Base-by-base conservation (phyloP, 2,329 filamentous ascomycete genomes). In the Aspergillus bombycis region DNA sequence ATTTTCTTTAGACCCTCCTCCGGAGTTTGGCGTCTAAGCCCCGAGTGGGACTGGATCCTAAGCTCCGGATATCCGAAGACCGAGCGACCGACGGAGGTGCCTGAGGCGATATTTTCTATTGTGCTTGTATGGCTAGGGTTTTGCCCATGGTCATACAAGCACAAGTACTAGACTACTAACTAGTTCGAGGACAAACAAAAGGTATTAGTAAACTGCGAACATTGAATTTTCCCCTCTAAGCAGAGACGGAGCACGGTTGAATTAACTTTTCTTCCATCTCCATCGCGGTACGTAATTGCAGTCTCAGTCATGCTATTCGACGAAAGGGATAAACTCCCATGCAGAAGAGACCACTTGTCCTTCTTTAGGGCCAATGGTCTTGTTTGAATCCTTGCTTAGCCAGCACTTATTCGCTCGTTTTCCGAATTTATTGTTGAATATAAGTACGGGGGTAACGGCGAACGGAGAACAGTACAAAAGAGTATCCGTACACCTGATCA, bases 21-120 rank as follows among this genome's bases (percentile, higher is more conserved):
- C 59, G 59, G 59, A 61, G 52, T 61, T 61, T 61, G 59, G 34
- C 38, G 38, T 32, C 28, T 36, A 46, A 56, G 36, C 52, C 59
- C 50, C 59, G 52, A 38, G 48, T 52, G 48, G 48, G 48, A 21
- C 48, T 32, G 28, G 28, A 34, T 21, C 30, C 16, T 19, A n/a
- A 21, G n/a, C 52, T 38, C 52, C 52, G 52, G 52, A 55, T 55
- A 55, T 55, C 52, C 52, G 52, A 55, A 38, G 52, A 38, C 52
- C 52, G 52, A 55, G 26, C 52, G 52, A 38, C 52, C 52, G 52
- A 55, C 52, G 16, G 19, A n/a, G 16, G 34, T 52, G 48, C 48
- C 48, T 52, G 28, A 52, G 48, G 48, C 46, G 19, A n/a, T 41
- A 19, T 4, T 41, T 19, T 19, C 9, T 41, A 41, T 10, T n/a